Percentiles rank a stretch among this genome's conserved stretches.
Conservation (phyloP, 2,329 filamentous ascomycete genomes). For the Colletotrichum paranaense region DNA sequence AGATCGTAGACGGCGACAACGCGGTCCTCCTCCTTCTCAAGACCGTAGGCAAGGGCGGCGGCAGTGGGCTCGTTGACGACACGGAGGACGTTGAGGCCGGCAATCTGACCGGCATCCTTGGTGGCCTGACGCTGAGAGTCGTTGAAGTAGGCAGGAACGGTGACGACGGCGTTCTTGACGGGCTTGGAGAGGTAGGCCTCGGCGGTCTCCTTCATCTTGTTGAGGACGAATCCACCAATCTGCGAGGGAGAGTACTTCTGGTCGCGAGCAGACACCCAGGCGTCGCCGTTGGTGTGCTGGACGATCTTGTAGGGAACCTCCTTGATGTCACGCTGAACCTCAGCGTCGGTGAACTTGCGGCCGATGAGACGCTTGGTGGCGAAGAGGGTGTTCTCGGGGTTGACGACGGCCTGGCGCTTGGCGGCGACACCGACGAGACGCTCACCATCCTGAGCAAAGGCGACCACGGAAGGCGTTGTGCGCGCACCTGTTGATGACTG, state of each 20-base stretch:
- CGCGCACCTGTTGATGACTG: constrained; percentile 71
- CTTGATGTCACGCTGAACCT: constrained; percentile 97
- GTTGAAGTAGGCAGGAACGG: constrained; percentile 98
- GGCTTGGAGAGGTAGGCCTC: constrained; percentile 92
- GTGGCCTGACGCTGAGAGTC: constrained; percentile 97
- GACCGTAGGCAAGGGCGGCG: constrained; percentile 93
- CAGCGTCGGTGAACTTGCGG: constrained; percentile 92
- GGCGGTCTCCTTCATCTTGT: constrained; percentile 99
- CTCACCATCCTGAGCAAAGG: constrained; percentile 95
- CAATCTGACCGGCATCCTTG: constrained; percentile 97
- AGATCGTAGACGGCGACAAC: constrained; percentile 97
- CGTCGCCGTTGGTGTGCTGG: constrained; percentile 95
- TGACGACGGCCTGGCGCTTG: constrained; percentile 98
- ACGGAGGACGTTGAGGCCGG: constrained; percentile 95
- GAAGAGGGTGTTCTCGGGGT: constrained; percentile 98
- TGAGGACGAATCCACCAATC: constrained; percentile 94
- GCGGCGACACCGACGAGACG: constrained; percentile 96
- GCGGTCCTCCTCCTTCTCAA: constrained; percentile 93
- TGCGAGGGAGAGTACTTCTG: constrained; percentile 99
- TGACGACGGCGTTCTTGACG: constrained; percentile 96
- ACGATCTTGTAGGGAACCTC: constrained; percentile 99
- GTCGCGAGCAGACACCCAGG: constrained; percentile 92
- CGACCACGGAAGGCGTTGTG: constrained; percentile 94
- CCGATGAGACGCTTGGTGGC: constrained; percentile 99
- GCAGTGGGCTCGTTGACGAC: constrained; percentile 98